Evolutionary conservation across 306 rosid species (phyloP), one percentile per base, ranked within the genome.

Genomic region (Boehmeria nivea): DNA sequence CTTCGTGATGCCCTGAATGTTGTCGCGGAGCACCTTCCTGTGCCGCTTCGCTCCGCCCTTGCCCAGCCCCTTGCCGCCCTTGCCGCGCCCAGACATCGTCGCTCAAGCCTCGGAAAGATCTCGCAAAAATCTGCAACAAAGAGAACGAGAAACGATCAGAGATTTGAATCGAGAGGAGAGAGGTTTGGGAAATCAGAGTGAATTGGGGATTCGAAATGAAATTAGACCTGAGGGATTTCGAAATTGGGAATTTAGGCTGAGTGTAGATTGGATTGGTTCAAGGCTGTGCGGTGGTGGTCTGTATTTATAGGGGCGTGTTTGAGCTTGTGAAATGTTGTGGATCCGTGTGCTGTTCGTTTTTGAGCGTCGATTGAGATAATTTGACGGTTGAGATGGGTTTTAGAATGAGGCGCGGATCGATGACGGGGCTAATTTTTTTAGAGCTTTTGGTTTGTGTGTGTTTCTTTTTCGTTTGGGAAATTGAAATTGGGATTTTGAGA

Each of bases 41-140:
- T 81, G 94, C 0, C 94, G 81, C 56, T 84, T 81, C 0, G 94
- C 94, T 57, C 94, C 88, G 48, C 94, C 94, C 57, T 84, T 84
- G 2, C 93, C 93, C 62, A 84, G 55, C 0, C 87, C 93, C 60
- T 84, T 84, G 3, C 88, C 94, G 18, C 88, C 85, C 61, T 84
- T 84, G 56, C 94, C 94, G 15, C 88, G 81, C 0, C 88, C 88
- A 4, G 94, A 78, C 94, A 84, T 83, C 12, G 59, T 34, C 20
- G 13, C 1, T 17, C 0, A 1, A 48, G 27, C 16, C 18, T 57
- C 49, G 57, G n/a, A n/a, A n/a, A n/a, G n/a, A n/a, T n/a, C n/a
- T n/a, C n/a, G n/a, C n/a, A n/a, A n/a, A 22, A 40, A 17, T 25
- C 63, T 13, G 27, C 40, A 23, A 9, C 12, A 13, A 2, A 37